These are phyloP conservation scores for Wickerhamiella brachini DNA, from an alignment of 805 yeast species.

Conservation along the genomic window DNA sequence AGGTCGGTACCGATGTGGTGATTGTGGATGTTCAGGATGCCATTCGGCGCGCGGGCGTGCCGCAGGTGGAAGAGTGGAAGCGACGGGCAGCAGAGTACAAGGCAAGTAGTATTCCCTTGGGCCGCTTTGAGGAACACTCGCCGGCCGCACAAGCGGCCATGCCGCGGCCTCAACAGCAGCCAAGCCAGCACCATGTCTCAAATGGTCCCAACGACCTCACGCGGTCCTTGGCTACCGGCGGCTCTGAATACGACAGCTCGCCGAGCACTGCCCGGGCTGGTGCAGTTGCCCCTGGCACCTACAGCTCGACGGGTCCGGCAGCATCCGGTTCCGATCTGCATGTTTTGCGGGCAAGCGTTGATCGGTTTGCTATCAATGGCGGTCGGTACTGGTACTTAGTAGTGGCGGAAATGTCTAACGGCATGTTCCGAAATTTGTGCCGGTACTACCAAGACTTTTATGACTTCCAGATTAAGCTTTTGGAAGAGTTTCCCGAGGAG, in stretches of 20 bases:
- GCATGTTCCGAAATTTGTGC: conserved; percentile 57
- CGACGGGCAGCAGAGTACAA: conserved; percentile 78
- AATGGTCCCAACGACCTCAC: background rate
- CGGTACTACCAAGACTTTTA: conserved; percentile 93
- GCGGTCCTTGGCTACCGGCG: background rate
- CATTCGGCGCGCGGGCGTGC: conserved; percentile 56
- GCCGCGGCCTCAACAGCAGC: background rate
- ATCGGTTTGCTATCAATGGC: conserved; percentile 62
- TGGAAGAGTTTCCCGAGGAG: conserved; percentile 79
- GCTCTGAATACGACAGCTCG: background rate
- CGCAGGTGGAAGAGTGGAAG: conserved; percentile 95
- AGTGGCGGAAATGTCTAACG: conserved; percentile 50
- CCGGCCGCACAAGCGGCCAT: conserved; percentile 1
- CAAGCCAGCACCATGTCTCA: background rate
- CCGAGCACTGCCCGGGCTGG: background rate
- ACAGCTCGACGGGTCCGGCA: background rate
- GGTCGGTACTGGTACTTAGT: conserved; percentile 85
- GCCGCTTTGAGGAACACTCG: conserved; percentile 31
- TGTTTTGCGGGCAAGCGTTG: conserved; percentile 59
- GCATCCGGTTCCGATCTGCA: conserved; percentile 12
- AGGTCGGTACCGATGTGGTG: conserved; percentile 50
- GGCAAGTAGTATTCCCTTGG: conserved; percentile 68
- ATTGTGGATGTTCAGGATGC: conserved; percentile 43
- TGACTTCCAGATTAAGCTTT: conserved; percentile 72
- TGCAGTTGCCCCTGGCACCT: background rate